Percentiles rank a stretch among this genome's conserved stretches.
These are phyloP conservation scores for Wallacemonas sp. DNA, from an alignment of 208 protist species.

Conservation along the genomic window DNA sequence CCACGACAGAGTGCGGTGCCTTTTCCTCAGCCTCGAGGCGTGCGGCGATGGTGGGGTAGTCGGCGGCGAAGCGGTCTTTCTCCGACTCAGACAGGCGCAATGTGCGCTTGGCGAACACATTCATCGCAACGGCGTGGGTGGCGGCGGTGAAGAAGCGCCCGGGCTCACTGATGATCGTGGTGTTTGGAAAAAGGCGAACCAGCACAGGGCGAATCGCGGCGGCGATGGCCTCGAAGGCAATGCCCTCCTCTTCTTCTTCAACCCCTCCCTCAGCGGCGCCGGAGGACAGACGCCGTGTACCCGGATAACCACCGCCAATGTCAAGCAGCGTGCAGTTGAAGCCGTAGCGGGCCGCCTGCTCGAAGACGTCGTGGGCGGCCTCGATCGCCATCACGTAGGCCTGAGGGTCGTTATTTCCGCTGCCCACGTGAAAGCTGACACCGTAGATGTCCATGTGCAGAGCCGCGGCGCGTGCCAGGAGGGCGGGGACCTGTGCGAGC, in stretches of 20 bases:
- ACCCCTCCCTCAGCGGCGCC: neutral
- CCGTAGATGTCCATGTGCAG: conserved; percentile 65
- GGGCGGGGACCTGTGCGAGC: conserved; percentile 31
- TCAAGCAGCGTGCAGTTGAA: conserved; percentile 83
- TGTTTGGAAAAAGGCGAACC: conserved; percentile 57
- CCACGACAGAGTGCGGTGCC: neutral
- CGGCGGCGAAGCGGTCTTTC: neutral
- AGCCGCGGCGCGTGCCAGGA: conserved; percentile 44
- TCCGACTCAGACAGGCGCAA: conserved; percentile 25
- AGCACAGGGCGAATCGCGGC: conserved; percentile 49
- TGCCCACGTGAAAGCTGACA: conserved; percentile 91
- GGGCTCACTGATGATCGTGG: conserved; percentile 79
- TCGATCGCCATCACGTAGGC: conserved; percentile 65
- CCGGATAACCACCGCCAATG: conserved; percentile 89
- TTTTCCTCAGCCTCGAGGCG: conserved; percentile 1
- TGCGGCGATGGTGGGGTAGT: neutral
- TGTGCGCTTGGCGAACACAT: conserved; percentile 59
- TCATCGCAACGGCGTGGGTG: conserved; percentile 63
- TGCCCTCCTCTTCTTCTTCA: conserved; percentile 4
- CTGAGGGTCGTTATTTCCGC: conserved; percentile 54
- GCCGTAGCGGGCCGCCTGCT: conserved; percentile 52
- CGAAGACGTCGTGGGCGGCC: conserved; percentile 54
- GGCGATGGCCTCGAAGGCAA: conserved; percentile 59
- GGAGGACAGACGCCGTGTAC: conserved; percentile 21
- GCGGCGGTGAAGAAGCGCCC: conserved; percentile 83